Evolutionary conservation across 345 rosid species (phyloP), one percentile per base, ranked within the genome.

Genomic region (Rhizophora mangle): DNA sequence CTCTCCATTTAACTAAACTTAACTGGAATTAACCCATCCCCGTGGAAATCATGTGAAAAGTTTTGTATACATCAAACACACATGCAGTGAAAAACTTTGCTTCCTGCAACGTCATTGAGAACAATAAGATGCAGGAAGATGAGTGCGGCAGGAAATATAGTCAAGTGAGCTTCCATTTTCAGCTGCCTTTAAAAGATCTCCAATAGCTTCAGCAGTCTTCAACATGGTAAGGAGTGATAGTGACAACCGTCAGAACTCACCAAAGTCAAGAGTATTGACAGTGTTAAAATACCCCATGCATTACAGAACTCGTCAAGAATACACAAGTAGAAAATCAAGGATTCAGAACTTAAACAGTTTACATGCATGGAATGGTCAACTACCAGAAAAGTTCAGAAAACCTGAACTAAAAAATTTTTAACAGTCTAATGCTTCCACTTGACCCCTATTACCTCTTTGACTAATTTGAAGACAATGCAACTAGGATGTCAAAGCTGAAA

Each of bases 1-100:
- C 79, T 82, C 72, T 88, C 89, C 88, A 81, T 82, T 67, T 72
- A 74, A 31, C 64, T 31, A 19, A 31, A 34, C 16, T 31, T 8
- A 15, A 21, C 8, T 18, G 58, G 31, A 32, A 63, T 55, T 59
- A 75, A 29, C 32, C 67, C 57, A 67, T n/a, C 16, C 32, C 57
- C 39, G 30, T 43, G 52, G 51, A 49, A 32, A 60, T n/a, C 53
- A 61, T 19, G 73, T 30, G 70, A 13, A 74, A 72, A 58, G n/a
- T 18, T 18, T 15, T 26, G 37, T n/a, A 31, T 24, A 53, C 32
- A 72, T 51, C 20, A n/a, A 63, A 29, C 56, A 34, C 24, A 53
- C 68, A 30, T 51, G 64, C 32, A 57, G 31, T 9, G 43, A 29
- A 68, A 71, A 56, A 64, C 53, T 72, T 57, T 54, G 37, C 64